phyloP scores from a whole-genome alignment of 176 grass and related monocot species.

The Ensete ventricosum region DNA sequence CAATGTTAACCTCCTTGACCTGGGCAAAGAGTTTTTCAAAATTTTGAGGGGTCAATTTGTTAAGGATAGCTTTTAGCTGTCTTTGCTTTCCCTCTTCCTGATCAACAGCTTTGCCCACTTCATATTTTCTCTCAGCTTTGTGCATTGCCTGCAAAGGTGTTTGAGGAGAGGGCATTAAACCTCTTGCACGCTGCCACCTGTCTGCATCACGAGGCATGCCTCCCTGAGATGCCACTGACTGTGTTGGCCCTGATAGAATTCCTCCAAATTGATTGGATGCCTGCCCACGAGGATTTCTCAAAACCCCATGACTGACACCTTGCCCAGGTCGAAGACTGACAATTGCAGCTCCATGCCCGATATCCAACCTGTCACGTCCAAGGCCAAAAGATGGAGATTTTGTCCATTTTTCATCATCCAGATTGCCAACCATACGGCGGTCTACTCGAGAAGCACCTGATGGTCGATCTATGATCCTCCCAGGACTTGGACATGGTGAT shows the following conservation, averaged over 20 bases:
- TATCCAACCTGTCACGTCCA: constrained; percentile 49
- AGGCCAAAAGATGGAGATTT: constrained; percentile 29
- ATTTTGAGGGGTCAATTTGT: constrained; percentile 94
- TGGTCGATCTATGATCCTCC: constrained; percentile 52
- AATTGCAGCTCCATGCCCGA: constrained; percentile 33
- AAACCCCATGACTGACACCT: constrained; percentile 55
- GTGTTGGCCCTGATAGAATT: constrained; percentile 51
- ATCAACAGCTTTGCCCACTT: constrained; percentile 68
- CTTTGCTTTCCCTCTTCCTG: constrained; percentile 64
- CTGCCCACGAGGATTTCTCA: constrained; percentile 56
- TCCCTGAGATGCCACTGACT: constrained; percentile 22
- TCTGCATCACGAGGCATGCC: constrained; percentile 50
- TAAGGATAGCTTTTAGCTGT: constrained; percentile 78
- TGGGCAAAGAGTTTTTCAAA: constrained; percentile 88
- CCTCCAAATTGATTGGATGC: constrained; percentile 35
- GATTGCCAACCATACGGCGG: constrained; percentile 28
- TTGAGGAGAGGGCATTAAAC: constrained; percentile 69
- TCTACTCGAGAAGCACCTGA: constrained; percentile 35
- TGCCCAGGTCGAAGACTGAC: constrained; percentile 41
- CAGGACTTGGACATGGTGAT: constrained; percentile 46
- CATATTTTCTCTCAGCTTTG: constrained; percentile 68
- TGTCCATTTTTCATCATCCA: constrained; percentile 69
- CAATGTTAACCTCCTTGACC: constrained; percentile 80
- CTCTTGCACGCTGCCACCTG: constrained; percentile 65
- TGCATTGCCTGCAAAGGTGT: constrained; percentile 73